These are phyloP conservation scores for Fallopia convolvulus DNA, from an alignment of 148 eudicot species.

Conservation along the genomic window DNA sequence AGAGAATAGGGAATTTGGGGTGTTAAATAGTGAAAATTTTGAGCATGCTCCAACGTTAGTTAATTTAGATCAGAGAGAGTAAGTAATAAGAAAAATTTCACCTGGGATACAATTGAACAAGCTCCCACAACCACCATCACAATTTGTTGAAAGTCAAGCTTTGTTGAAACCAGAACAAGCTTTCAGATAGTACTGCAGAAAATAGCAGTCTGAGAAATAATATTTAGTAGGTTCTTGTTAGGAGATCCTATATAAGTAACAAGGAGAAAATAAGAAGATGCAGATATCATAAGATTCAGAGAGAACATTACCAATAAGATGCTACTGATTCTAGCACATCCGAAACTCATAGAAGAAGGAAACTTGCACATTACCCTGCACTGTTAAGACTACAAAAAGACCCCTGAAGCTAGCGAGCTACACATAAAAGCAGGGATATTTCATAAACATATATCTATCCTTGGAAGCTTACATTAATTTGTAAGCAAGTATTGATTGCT, in stretches of 20 bases:
- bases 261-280: not conserved
- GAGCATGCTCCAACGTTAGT: no score
- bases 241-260: not conserved
- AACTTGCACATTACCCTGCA: slow-evolving; percentile 45
- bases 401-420: slow-evolving; percentile 2
- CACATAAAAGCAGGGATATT: slow-evolving; percentile 43
- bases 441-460: slow-evolving; percentile 59
- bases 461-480: slow-evolving; percentile 34
- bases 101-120: slow-evolving; percentile 87
- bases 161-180: slow-evolving; percentile 78
- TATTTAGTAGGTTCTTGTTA: not conserved
- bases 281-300: not conserved
- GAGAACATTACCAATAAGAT: slow-evolving; percentile 52
- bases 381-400: slow-evolving; percentile 43
- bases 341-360: slow-evolving; percentile 82
- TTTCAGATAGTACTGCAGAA: slow-evolving; percentile 76
- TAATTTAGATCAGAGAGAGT: not conserved
- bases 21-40: no score
- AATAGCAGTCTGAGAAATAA: not conserved
- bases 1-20: no score
- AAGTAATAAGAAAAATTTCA: slow-evolving; percentile 15
- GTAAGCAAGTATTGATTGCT: slow-evolving; percentile 22
- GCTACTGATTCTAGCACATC: slow-evolving; percentile 65
- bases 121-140: slow-evolving; percentile 70
- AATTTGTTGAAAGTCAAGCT: slow-evolving; percentile 74